phyloP scores from a whole-genome alignment of 2,329 filamentous ascomycete genomes.

The Aspergillus vadensis region DNA sequence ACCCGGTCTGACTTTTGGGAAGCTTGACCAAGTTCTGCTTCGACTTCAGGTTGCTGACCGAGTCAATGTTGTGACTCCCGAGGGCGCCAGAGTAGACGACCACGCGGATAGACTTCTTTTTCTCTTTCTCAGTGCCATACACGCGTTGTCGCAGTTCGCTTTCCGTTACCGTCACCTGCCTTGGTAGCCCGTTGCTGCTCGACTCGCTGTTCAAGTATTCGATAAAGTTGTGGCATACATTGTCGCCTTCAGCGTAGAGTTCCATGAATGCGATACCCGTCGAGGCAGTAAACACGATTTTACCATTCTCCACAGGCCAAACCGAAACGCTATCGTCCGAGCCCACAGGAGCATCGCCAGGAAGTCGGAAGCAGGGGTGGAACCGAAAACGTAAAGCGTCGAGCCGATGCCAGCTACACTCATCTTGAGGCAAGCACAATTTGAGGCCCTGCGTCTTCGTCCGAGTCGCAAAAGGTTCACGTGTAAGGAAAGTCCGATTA shows the following conservation, averaged over 20 bases:
- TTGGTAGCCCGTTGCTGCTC: constrained; percentile 62
- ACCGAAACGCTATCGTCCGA: constrained; percentile 79
- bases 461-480: constrained; percentile 83
- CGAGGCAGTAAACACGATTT: constrained; percentile 73
- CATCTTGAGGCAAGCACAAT: constrained; percentile 72
- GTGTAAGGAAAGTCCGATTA: constrained; percentile 77
- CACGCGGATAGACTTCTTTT: constrained; percentile 66
- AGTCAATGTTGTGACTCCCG: constrained; percentile 73
- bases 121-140: constrained; percentile 68
- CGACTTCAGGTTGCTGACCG: constrained; percentile 69
- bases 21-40: constrained; percentile 75
- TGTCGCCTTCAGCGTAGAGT: constrained; percentile 76
- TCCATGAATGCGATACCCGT: constrained; percentile 86
- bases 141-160: constrained; percentile 70
- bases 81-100: constrained; percentile 76
- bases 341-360: constrained; percentile 67
- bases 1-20: constrained; percentile 72
- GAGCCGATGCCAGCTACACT: constrained; percentile 88
- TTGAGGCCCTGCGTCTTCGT: constrained; percentile 79
- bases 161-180: constrained; percentile 74
- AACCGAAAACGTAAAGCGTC: constrained; percentile 86
- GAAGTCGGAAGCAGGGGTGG: constrained; percentile 86
- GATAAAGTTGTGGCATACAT: constrained; percentile 76
- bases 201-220: constrained; percentile 70
- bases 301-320: constrained; percentile 78